Conservation (phyloP, 2,329 filamentous ascomycete genomes). For the Pseudogymnoascus sp. region DNA sequence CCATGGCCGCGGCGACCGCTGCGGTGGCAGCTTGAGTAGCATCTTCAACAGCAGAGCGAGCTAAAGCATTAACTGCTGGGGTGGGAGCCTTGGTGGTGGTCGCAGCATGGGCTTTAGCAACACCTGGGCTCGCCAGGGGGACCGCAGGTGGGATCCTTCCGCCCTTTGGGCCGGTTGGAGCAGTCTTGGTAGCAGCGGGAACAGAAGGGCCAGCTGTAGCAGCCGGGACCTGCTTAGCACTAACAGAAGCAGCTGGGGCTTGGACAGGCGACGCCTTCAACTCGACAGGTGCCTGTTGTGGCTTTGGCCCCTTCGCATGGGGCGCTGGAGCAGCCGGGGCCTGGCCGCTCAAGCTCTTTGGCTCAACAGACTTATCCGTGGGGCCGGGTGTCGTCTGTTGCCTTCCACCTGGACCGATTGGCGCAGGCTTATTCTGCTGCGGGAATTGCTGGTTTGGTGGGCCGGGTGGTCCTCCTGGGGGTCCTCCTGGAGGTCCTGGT, state of each 20-base stretch:
- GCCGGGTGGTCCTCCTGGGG: constrained; percentile 2
- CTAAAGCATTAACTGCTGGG: constrained; percentile 14
- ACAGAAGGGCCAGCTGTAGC: constrained; percentile 12
- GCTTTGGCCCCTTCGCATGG: constrained; percentile 47
- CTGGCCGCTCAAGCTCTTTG: constrained; percentile 42
- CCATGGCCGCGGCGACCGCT: constrained; percentile 74
- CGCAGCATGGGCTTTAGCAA: constrained; percentile 32
- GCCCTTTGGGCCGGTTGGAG: constrained; percentile 36
- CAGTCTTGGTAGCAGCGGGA: constrained; percentile 18
- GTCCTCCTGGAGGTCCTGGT: constrained; percentile 39
- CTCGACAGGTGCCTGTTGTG: constrained; percentile 53
- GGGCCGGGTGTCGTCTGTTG: constrained; percentile 36
- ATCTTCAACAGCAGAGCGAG: constrained; percentile 46
- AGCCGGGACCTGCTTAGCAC: constrained; percentile 9
- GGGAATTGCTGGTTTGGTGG: constrained; percentile 25
- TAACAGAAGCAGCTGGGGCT: constrained; percentile 15
- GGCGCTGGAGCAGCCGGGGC: constrained; percentile 31
- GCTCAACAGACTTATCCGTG: constrained; percentile 42
- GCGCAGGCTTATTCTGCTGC: constrained; percentile 36
- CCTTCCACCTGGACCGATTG: constrained; percentile 44
- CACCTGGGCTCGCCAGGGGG: constrained; percentile 47
- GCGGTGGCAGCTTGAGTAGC: constrained; percentile 69
- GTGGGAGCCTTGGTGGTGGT: constrained; percentile 12
- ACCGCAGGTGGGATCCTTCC: constrained; percentile 57
- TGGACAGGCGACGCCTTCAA: constrained; percentile 41